Evolutionary conservation across 2,329 filamentous ascomycete genomes (phyloP).

Genomic region (Fusarium pininemorale): DNA sequence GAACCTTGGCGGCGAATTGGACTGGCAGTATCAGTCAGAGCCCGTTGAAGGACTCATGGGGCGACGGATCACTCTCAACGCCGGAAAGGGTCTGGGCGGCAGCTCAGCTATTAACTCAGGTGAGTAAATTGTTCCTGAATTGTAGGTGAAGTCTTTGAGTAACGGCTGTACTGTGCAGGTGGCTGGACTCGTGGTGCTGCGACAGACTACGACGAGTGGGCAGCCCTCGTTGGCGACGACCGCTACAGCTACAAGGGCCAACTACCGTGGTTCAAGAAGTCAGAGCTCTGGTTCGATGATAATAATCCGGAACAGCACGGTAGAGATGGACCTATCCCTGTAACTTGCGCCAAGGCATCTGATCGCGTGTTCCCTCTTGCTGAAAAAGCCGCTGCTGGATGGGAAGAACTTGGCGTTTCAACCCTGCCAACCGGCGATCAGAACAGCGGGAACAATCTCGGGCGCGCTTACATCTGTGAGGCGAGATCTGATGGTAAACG

Average conservation of each 20-base stretch:
- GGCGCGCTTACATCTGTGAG: conserved; percentile 46
- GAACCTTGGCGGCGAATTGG: conserved; percentile 45
- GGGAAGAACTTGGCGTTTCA: conserved; percentile 52
- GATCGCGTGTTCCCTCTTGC: conserved; percentile 52
- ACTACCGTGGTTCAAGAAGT: conserved; percentile 56
- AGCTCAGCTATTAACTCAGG: conserved; percentile 53
- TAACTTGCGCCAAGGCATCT: conserved; percentile 43
- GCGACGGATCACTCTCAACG: conserved; percentile 40
- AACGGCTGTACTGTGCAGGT: conserved; percentile 23
- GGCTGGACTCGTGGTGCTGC: conserved; percentile 55
- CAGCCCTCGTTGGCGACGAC: conserved; percentile 45
- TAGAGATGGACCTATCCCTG: conserved; percentile 49
- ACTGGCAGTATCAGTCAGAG: conserved; percentile 49
- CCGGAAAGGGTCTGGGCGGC: conserved; percentile 54
- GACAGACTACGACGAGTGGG: conserved; percentile 58
- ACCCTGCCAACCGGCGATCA: conserved; percentile 40
- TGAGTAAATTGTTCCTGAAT: background rate
- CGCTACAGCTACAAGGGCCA: conserved; percentile 58
- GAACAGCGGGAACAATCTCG: conserved; percentile 45
- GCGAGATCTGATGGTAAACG: conserved; percentile 38
- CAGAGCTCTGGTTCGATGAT: conserved; percentile 46
- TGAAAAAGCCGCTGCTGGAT: conserved; percentile 48
- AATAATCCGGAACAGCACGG: conserved; percentile 49
- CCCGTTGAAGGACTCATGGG: conserved; percentile 41
- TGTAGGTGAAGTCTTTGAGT: background rate